Evolutionary conservation across 805 yeast genomes (phyloP).

Genomic region (Metschnikowia baotianmanensis): DNA sequence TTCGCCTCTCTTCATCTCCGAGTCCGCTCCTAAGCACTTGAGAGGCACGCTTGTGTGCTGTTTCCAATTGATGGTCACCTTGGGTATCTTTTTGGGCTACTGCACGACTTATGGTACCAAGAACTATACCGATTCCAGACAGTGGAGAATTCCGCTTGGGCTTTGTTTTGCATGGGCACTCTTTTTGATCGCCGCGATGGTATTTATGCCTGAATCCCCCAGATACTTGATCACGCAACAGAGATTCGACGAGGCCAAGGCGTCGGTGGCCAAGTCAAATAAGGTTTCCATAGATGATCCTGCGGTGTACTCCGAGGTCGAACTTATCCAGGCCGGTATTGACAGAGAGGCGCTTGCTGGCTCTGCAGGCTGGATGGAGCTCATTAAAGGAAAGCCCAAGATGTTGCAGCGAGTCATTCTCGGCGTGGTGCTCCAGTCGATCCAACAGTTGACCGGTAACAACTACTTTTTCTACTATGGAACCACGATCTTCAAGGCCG

Average conservation of each 20-base stretch:
- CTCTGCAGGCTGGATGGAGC: slow-evolving; percentile 61
- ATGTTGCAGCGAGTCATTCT: slow-evolving; percentile 52
- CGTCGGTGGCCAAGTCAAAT: slow-evolving; percentile 57
- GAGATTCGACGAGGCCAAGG: slow-evolving; percentile 51
- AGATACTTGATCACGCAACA: slow-evolving; percentile 54
- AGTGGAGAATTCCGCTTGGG: slow-evolving; percentile 69
- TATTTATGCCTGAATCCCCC: slow-evolving; percentile 69
- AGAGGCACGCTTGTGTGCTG: slow-evolving; percentile 72
- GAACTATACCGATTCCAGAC: slow-evolving; percentile 47
- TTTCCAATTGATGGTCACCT: slow-evolving; percentile 67
- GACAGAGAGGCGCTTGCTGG: slow-evolving; percentile 63
- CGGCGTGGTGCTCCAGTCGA: slow-evolving; percentile 59
- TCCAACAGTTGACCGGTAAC: slow-evolving; percentile 62
- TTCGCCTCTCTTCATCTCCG: slow-evolving; percentile 65
- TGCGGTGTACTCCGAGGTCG: slow-evolving; percentile 52
- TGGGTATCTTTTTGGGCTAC: slow-evolving; percentile 71
- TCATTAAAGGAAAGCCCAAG: slow-evolving; percentile 62
- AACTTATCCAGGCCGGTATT: slow-evolving; percentile 56
- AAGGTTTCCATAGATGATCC: slow-evolving; percentile 53
- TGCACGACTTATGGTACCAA: slow-evolving; percentile 65
- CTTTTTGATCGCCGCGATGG: slow-evolving; percentile 49
- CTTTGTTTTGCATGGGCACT: slow-evolving; percentile 47
- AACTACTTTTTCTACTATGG: slow-evolving; percentile 65
- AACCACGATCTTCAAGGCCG: slow-evolving; percentile 51
- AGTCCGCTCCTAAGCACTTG: slow-evolving; percentile 64